These are phyloP conservation scores for Capronia americana DNA, from an alignment of 2,329 filamentous ascomycete species.

Conservation along the genomic window DNA sequence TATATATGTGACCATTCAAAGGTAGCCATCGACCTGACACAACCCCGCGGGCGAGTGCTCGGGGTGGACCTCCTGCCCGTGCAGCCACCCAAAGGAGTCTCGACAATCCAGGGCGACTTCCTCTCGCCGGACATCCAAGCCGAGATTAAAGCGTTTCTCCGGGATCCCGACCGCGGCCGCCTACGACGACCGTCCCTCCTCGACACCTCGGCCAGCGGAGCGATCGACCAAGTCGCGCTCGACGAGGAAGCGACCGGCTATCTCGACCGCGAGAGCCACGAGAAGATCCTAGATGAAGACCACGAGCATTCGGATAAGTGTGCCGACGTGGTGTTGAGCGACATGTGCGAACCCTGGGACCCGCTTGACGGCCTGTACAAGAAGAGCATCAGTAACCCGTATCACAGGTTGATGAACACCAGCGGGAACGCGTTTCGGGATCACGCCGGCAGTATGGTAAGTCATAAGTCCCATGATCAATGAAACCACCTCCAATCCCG, in stretches of 20 bases:
- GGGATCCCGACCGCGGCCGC: slow-evolving; percentile 66
- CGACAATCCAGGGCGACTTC: slow-evolving; percentile 94
- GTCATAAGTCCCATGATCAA: slow-evolving; percentile 43
- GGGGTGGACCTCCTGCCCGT: slow-evolving; percentile 95
- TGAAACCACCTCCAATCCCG: not conserved
- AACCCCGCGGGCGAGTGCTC: slow-evolving; percentile 77
- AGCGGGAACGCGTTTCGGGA: slow-evolving; percentile 86
- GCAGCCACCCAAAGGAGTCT: slow-evolving; percentile 88
- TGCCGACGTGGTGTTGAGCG: slow-evolving; percentile 93
- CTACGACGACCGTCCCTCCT: slow-evolving; percentile 45
- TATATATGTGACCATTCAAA: slow-evolving; percentile 46
- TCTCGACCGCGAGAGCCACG: slow-evolving; percentile 33
- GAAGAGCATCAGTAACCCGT: slow-evolving; percentile 92
- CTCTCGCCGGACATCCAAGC: slow-evolving; percentile 74
- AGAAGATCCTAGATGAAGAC: slow-evolving; percentile 45
- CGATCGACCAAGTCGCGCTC: slow-evolving; percentile 22
- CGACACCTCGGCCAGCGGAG: not conserved
- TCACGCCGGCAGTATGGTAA: slow-evolving; percentile 92
- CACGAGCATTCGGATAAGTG: slow-evolving; percentile 57
- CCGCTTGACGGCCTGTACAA: slow-evolving; percentile 79
- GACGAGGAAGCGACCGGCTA: slow-evolving; percentile 38
- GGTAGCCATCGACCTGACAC: slow-evolving; percentile 81
- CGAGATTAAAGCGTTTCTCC: slow-evolving; percentile 77
- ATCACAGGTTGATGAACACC: slow-evolving; percentile 99
- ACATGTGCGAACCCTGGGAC: slow-evolving; percentile 98